phyloP scores from a whole-genome alignment of 305 asterid genomes.

The Fraxinus sp. region DNA sequence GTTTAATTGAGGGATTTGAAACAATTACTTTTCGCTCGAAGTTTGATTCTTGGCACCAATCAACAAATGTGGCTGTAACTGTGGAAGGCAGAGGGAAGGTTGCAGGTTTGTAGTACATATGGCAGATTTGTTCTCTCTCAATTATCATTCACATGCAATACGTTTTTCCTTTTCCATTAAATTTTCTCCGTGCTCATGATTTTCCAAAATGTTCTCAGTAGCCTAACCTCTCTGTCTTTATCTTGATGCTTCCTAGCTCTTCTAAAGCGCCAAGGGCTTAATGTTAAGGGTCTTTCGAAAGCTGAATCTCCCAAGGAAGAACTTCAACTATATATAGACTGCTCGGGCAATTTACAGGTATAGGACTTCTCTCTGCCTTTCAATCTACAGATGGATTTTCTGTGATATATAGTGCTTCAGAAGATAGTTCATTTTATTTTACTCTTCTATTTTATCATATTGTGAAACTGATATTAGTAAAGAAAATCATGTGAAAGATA shows the following conservation, averaged over 20 bases:
- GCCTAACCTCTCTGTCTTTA: constrained; percentile 9
- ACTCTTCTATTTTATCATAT: not conserved
- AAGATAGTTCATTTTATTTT: constrained; percentile 4
- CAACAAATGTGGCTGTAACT: constrained; percentile 54
- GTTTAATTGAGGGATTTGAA: constrained; percentile 90
- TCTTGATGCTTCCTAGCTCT: constrained; percentile 51
- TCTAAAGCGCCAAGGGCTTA: constrained; percentile 90
- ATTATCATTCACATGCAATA: not conserved
- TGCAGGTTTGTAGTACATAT: constrained; percentile 67
- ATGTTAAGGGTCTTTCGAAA: constrained; percentile 91
- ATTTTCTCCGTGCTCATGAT: not conserved
- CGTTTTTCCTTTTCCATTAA: not conserved
- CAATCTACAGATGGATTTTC: constrained; percentile 1
- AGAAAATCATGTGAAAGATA: not conserved
- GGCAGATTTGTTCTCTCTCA: constrained; percentile 18
- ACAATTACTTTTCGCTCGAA: constrained; percentile 78
- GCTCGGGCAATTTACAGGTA: constrained; percentile 96
- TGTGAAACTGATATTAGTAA: not conserved
- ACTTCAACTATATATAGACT: constrained; percentile 76
- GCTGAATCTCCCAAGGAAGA: constrained; percentile 78
- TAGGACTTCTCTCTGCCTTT: constrained; percentile 18
- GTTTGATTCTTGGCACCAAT: constrained; percentile 89
- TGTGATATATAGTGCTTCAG: not conserved
- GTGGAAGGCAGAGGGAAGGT: constrained; percentile 95
- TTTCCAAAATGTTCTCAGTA: not conserved